Conservation (phyloP, 352 stramenopile species). For the Pythium chondricola region DNA sequence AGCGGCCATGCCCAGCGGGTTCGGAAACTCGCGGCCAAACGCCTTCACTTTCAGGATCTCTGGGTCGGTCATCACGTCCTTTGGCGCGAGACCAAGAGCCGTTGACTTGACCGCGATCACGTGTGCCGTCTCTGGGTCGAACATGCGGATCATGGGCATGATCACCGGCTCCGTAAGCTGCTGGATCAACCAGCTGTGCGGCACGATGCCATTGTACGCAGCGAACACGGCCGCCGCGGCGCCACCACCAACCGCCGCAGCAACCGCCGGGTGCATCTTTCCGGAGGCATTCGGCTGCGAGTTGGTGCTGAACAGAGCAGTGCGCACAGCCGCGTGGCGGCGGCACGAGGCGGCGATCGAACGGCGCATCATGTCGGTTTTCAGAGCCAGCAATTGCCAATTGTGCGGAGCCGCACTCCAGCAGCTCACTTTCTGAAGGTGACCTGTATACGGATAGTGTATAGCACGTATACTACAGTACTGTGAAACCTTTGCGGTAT, state of each 20-base stretch:
- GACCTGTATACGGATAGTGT: too few species aligned
- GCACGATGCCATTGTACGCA: constrained; percentile 57
- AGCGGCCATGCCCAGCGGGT: constrained; percentile 93
- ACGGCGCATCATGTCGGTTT: constrained; percentile 4
- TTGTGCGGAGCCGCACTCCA: constrained; percentile 10
- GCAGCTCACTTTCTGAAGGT: too few species aligned
- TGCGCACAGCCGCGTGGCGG: constrained; percentile 5
- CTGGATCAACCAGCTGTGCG: constrained; percentile 69
- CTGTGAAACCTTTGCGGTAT: too few species aligned
- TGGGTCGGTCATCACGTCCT: constrained; percentile 45
- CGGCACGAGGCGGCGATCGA: constrained; percentile 4
- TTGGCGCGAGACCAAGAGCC: constrained; percentile 67
- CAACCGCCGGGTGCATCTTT: constrained; percentile 16
- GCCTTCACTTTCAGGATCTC: constrained; percentile 43
- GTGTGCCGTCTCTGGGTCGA: constrained; percentile 86
- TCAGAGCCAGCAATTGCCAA: constrained; percentile 1
- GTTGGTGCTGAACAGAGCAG: constrained; percentile 18
- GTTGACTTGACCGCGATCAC: constrained; percentile 74
- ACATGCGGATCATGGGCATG: constrained; percentile 71
- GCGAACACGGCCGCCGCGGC: constrained; percentile 49
- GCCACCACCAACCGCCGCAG: constrained; percentile 24
- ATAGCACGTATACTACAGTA: too few species aligned
- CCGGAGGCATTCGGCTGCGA: neutral
- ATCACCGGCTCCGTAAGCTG: constrained; percentile 63
- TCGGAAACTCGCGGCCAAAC: constrained; percentile 80